Conservation (phyloP, 2,329 filamentous ascomycete genomes). For the Diaporthe helianthi region DNA sequence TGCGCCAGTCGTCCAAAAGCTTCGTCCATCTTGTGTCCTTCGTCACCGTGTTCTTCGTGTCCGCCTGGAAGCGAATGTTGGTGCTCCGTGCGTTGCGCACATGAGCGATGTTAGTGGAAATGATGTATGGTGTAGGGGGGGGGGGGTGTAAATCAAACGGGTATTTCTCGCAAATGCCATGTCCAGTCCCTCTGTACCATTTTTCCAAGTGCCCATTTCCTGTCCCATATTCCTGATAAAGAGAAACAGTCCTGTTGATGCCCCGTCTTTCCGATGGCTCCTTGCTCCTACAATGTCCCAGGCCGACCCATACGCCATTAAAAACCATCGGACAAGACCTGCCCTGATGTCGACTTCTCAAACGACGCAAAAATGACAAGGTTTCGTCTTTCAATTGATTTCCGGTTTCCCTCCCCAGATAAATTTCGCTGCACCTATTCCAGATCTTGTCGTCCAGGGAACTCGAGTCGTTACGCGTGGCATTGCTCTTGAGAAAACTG, state of each 20-base stretch:
- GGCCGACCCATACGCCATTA: conserved; percentile 34
- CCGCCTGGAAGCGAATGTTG: conserved; percentile 29
- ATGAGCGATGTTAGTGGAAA: neutral
- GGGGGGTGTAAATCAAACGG: conserved; percentile 35
- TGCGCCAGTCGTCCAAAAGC: neutral
- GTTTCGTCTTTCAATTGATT: neutral
- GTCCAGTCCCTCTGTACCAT: conserved; percentile 29
- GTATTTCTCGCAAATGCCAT: conserved; percentile 38
- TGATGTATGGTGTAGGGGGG: neutral
- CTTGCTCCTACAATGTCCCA: conserved; percentile 21
- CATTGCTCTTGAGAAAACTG: neutral
- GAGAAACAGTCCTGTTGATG: conserved; percentile 12
- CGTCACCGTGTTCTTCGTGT: conserved; percentile 9
- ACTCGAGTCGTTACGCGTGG: neutral
- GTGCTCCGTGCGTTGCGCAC: neutral
- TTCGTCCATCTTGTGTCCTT: neutral
- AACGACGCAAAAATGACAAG: conserved; percentile 8
- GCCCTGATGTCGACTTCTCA: conserved; percentile 13
- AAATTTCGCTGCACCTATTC: neutral
- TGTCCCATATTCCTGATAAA: conserved; percentile 13
- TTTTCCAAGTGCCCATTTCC: conserved; percentile 30
- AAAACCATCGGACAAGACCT: conserved; percentile 27
- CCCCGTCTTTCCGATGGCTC: conserved; percentile 29
- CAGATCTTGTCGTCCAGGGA: neutral
- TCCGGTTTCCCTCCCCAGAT: neutral